These are phyloP conservation scores for Camellia japonica DNA, from an alignment of 148 eudicot species.

Conservation along the genomic window DNA sequence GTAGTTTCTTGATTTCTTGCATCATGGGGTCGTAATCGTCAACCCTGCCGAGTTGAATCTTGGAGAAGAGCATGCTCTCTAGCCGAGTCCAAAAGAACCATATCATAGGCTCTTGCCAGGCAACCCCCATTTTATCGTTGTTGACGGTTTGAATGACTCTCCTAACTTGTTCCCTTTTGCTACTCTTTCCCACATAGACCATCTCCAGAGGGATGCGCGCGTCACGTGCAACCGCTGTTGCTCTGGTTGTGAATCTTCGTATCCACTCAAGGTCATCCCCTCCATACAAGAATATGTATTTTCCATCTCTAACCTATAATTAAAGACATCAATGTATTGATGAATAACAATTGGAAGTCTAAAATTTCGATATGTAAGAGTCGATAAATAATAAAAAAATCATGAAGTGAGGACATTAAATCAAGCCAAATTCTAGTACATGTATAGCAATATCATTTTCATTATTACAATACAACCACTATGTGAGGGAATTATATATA, in stretches of 20 bases:
- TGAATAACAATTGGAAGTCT: too few species aligned
- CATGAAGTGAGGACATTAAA: too few species aligned
- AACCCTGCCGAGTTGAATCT: conserved; percentile 27
- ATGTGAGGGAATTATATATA: too few species aligned
- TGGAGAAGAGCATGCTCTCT: conserved; percentile 47
- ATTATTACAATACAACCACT: too few species aligned
- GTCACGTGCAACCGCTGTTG: conserved; percentile 18
- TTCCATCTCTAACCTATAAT: conserved; percentile 30
- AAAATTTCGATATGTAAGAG: too few species aligned
- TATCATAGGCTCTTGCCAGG: neutral
- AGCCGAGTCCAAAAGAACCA: conserved; percentile 41
- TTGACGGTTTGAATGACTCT: conserved; percentile 30
- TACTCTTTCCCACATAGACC: conserved; percentile 42
- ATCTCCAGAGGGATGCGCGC: conserved; percentile 28
- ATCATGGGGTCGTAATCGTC: conserved; percentile 29
- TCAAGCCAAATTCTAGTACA: too few species aligned
- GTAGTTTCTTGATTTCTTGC: conserved; percentile 36
- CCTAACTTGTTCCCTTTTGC: conserved; percentile 14
- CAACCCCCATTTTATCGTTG: conserved; percentile 6
- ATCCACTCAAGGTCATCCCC: conserved; percentile 30
- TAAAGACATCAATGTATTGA: neutral
- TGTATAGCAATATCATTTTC: too few species aligned
- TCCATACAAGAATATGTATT: conserved; percentile 41
- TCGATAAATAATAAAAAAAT: too few species aligned
- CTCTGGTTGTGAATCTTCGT: conserved; percentile 3